phyloP scores from a whole-genome alignment of 2,329 filamentous ascomycete species.

The Cryoendolithus antarcticus region DNA sequence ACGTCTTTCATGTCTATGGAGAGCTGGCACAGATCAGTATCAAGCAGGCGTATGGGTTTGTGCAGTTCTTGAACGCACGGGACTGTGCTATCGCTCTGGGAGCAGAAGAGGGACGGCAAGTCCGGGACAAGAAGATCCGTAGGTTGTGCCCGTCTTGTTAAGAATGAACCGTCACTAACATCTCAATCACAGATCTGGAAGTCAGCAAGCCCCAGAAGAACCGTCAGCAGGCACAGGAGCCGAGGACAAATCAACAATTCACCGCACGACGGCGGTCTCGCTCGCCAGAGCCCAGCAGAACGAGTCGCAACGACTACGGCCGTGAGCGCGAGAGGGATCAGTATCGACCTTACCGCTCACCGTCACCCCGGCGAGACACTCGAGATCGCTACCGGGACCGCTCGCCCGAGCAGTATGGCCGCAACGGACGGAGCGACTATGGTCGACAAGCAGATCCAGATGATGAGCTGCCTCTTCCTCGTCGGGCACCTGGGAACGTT shows the following conservation, averaged over 20 bases:
- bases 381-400: constrained; percentile 22
- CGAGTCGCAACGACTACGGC: constrained; percentile 18
- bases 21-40: constrained; percentile 88
- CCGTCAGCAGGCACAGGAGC: constrained; percentile 18
- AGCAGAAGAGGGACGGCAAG: constrained; percentile 64
- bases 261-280: constrained; percentile 36
- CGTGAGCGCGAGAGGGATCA: constrained; percentile 39
- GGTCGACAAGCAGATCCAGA: constrained; percentile 43
- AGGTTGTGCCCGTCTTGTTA: constrained; percentile 30
- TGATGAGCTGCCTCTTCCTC: constrained; percentile 57
- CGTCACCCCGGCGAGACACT: constrained; percentile 31
- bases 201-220: constrained; percentile 69
- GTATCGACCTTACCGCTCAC: constrained; percentile 38
- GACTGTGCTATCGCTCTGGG: constrained; percentile 67
- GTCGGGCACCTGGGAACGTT: constrained; percentile 59
- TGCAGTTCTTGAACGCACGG: constrained; percentile 71
- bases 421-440: constrained; percentile 21
- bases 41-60: constrained; percentile 93
- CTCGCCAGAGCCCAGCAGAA: constrained; percentile 49
- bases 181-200: constrained; percentile 55
- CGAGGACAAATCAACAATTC: constrained; percentile 5
- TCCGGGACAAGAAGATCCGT: constrained; percentile 91
- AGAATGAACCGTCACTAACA: constrained; percentile 10
- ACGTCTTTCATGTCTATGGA: constrained; percentile 76
- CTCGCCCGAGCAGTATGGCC: constrained; percentile 27